Evolutionary conservation across 352 stramenopile genomes (phyloP), one percentile per base, ranked within the genome.

Genomic region (Globisporangium viniferum): DNA sequence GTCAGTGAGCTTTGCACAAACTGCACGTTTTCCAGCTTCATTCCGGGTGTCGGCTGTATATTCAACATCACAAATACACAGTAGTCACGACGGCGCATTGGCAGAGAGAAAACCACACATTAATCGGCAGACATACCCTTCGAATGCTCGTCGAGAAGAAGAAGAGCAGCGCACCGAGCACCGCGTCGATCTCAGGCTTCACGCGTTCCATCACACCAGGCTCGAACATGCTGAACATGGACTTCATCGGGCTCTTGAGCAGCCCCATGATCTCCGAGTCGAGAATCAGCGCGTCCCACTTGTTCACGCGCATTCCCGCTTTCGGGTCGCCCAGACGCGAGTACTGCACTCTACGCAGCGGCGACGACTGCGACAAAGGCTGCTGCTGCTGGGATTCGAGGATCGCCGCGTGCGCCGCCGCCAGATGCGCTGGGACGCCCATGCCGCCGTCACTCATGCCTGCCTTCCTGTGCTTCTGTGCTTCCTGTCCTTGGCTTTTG

Each of bases 11-110:
- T 69, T 5, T 77, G 70, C 8, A 69, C 70, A 29, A 91, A 95
- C 60, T 77, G 80, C 8, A 95, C 71, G 41, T 94, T 94, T 68
- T 95, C 84, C 24, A 95, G 71, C 64, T 91, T 91, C 88, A 95
- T 95, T 2, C 88, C 88, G 8, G 88, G 88, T 9, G 88, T 95
- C 5, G 86, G 81, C 88, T 95, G 48, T 33, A 53, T 36, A 44
- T 44, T 44, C 39, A 14, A 53, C 2, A 27, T 61, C 31, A 41
- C 67, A 66, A 46, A 24, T 24, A 24, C 24, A 24, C 24, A 24
- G 24, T 24, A 24, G 24, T 24, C 24, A 24, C 24, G 24, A 24
- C 24, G 24, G 24, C 24, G 24, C 24, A 24, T 24, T 24, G 24
- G 24, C 24, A 24, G 24, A 24, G 24, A 24, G 24, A 24, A 24